These are phyloP conservation scores for Lactarius indigo DNA, from an alignment of 768 basidiomycete species.

Conservation along the genomic window DNA sequence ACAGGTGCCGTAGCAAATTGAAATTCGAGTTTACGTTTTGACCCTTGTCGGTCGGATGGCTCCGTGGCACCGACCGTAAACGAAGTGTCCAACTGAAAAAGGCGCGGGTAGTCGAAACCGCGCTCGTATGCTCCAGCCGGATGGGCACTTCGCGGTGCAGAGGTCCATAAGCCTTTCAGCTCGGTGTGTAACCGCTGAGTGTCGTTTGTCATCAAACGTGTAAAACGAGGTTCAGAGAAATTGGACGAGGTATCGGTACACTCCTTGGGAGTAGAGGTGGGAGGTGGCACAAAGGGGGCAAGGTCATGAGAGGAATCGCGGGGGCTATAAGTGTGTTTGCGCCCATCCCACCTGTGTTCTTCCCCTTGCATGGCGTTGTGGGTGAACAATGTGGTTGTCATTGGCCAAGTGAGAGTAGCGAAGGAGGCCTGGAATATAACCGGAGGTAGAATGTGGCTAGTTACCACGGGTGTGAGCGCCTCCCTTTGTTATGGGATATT, in stretches of 20 bases:
- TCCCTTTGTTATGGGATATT: slow-evolving; percentile 6
- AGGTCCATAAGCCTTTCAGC: slow-evolving; percentile 18
- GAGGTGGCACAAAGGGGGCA: slow-evolving; percentile 3
- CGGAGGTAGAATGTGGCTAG: slow-evolving; percentile 6
- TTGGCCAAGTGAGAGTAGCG: slow-evolving; percentile 1
- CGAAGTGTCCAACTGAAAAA: slow-evolving; percentile 17
- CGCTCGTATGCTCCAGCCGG: slow-evolving; percentile 17
- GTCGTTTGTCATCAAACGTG: slow-evolving; percentile 16
- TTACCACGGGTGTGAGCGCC: not conserved
- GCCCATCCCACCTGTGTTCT: slow-evolving; percentile 7
- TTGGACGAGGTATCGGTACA: slow-evolving; percentile 6
- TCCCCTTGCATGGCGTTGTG: slow-evolving; percentile 1
- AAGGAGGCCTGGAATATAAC: slow-evolving; percentile 1
- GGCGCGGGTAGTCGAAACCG: slow-evolving; percentile 16
- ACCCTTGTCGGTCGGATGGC: not conserved
- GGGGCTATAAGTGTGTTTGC: slow-evolving; percentile 12
- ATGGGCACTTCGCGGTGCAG: slow-evolving; percentile 24
- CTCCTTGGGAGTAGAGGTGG: slow-evolving; percentile 7
- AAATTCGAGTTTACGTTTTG: slow-evolving; percentile 7
- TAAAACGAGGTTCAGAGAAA: slow-evolving; percentile 11
- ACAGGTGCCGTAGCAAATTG: not conserved
- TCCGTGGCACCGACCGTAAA: slow-evolving; percentile 6
- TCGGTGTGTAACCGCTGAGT: slow-evolving; percentile 19
- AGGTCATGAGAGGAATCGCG: not conserved
- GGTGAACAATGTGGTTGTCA: slow-evolving; percentile 14